A percentile compares a stretch with the other conserved stretches of the same genome.
These are phyloP conservation scores for Sodiomyces alkalinus DNA, from an alignment of 2,329 filamentous ascomycete genomes.

Conservation along the genomic window DNA sequence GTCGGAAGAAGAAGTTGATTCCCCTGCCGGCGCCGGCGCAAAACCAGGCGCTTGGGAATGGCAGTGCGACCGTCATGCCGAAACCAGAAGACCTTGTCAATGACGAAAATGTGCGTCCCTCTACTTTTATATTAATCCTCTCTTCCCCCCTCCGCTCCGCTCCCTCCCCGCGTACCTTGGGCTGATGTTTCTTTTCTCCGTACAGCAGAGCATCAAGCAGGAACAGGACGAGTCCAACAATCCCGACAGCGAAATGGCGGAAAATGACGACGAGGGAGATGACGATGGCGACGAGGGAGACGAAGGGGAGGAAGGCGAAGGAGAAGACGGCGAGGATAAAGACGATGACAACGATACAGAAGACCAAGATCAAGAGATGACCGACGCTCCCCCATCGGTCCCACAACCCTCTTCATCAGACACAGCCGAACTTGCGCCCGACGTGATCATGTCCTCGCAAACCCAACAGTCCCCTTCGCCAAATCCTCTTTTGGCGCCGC, in stretches of 20 bases:
- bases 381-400: conserved; percentile 16
- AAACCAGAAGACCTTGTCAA: conserved; percentile 5
- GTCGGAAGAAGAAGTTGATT: conserved; percentile 61
- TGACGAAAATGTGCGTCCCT: conserved; percentile 6
- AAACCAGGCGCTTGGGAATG: conserved; percentile 18
- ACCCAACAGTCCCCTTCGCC: conserved; percentile 7
- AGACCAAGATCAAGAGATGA: conserved; percentile 14
- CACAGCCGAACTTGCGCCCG: conserved; percentile 8
- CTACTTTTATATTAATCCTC: too few species aligned
- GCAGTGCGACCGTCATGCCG: conserved; percentile 12
- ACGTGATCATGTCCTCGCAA: conserved; percentile 5
- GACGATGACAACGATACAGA: conserved; percentile 17
- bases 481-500: conserved; percentile 17
- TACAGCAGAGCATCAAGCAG: conserved; percentile 22
- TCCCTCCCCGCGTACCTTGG: too few species aligned
- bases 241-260: conserved; percentile 37
- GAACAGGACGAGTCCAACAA: conserved; percentile 28
- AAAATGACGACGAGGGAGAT: conserved; percentile 31
- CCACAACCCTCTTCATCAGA: conserved; percentile 12
- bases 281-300: conserved; percentile 32
- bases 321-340: conserved; percentile 27
- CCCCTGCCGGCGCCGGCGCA: conserved; percentile 21
- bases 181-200: neutral
- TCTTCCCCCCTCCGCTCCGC: too few species aligned
- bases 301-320: conserved; percentile 30